Base-by-base conservation (phyloP, 2,329 filamentous ascomycete species). In the Exophiala viscosa region DNA sequence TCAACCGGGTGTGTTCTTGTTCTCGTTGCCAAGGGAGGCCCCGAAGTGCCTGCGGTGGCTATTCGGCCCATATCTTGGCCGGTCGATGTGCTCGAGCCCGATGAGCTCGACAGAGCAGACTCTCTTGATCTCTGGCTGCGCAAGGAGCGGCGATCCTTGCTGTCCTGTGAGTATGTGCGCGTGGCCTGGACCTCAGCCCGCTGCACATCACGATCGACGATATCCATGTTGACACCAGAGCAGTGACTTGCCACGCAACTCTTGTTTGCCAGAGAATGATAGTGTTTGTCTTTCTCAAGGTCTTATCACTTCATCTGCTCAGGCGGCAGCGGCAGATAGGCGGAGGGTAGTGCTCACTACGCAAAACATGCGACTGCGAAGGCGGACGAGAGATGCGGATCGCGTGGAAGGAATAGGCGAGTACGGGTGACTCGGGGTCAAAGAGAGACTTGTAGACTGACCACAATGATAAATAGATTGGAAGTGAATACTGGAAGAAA, bases 191-290 rank as follows among this genome's bases (percentile, higher is more conserved):
- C 36, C 55, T 68, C 66, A 3, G 67, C 70, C 58, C 70, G 69
- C 52, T 73, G 66, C 43, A 70, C 35, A 43, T 72, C 69, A 46
- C 64, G 60, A 52, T 68, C 65, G 38, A 68, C 59, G 31, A 63
- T 52, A 60, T 73, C 68, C 70, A 73, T 73, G 40, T 48, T 61
- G 45, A 39, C 49, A 18, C 36, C 2, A 11, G 39, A 36, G 43
- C 3, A 41, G 32, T n/a, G 10, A 18, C 14, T 39, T 34, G 13
- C 9, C 14, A 23, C n/a, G 15, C 44, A 13, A 17, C 28, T 15
- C 35, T 20, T 46, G 13, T 14, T 45, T 35, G 14, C 23, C 3
- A 28, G 8, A 7, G 23, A 7, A 28, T 7, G 3, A 28, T 28
- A 7, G 3, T 28, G 23, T 28, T 40, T 20, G 18, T 20, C 17